phyloP scores from a whole-genome alignment of 768 basidiomycete genomes.

The Lactarius akahatsu region DNA sequence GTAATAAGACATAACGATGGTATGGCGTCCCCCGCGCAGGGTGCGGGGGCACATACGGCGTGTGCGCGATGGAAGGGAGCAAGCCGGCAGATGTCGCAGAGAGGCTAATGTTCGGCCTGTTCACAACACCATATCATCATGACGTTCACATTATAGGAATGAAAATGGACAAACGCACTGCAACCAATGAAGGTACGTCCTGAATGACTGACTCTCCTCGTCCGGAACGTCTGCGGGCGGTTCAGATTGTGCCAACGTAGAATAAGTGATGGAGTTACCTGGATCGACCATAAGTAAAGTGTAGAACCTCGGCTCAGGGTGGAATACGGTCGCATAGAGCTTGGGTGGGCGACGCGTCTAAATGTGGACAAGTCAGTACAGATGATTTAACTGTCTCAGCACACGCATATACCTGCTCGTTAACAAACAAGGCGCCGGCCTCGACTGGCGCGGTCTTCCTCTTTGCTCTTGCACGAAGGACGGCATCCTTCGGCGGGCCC shows the following conservation, averaged over 20 bases:
- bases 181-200: slow-evolving; percentile 81
- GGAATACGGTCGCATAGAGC: slow-evolving; percentile 75
- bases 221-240: slow-evolving; percentile 73
- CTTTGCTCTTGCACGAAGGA: slow-evolving; percentile 33
- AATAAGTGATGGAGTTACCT: slow-evolving; percentile 43
- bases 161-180: slow-evolving; percentile 46
- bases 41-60: slow-evolving; percentile 85
- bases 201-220: slow-evolving; percentile 59
- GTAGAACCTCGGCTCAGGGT: slow-evolving; percentile 76
- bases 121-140: slow-evolving; percentile 18
- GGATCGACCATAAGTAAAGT: slow-evolving; percentile 89
- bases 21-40: slow-evolving; percentile 86
- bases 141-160: slow-evolving; percentile 15
- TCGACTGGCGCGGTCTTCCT: slow-evolving; percentile 49
- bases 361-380: slow-evolving; percentile 11
- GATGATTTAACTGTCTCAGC: background rate
- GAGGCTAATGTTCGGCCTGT: slow-evolving; percentile 79
- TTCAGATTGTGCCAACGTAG: slow-evolving; percentile 2
- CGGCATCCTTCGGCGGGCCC: slow-evolving; percentile 34
- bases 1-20: slow-evolving; percentile 82
- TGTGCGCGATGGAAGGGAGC: slow-evolving; percentile 53
- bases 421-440: slow-evolving; percentile 66
- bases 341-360: slow-evolving; percentile 66
- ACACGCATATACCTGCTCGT: slow-evolving; percentile 58
- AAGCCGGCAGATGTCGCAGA: slow-evolving; percentile 50